Evolutionary conservation across 2,329 filamentous ascomycete genomes (phyloP).

Genomic region (Dactylonectria estremocensis): DNA sequence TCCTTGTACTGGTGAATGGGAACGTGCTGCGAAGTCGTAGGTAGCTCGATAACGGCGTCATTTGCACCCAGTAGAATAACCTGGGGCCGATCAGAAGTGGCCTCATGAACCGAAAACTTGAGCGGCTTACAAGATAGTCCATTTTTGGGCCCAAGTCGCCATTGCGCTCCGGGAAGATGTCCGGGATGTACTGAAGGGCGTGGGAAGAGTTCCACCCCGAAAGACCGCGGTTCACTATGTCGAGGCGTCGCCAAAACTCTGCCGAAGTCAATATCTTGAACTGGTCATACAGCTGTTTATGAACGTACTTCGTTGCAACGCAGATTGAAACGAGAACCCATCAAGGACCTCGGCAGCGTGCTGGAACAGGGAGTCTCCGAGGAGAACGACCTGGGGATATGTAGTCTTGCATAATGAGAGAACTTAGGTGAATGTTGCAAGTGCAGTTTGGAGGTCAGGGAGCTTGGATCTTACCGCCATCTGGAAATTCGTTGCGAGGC

Average conservation of each 20-base stretch:
- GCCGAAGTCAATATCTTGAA: constrained; percentile 12
- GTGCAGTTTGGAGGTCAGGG: not conserved
- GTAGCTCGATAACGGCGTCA: constrained; percentile 80
- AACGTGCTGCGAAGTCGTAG: constrained; percentile 80
- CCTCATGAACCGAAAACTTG: not conserved
- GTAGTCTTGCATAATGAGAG: constrained; percentile 56
- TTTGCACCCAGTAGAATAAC: constrained; percentile 91
- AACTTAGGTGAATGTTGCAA: not conserved
- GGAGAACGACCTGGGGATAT: constrained; percentile 84
- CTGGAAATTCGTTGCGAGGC: constrained; percentile 3
- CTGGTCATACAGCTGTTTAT: not conserved
- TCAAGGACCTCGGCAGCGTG: constrained; percentile 71
- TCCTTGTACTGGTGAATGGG: constrained; percentile 81
- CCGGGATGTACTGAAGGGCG: constrained; percentile 77
- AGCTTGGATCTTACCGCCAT: constrained; percentile 43
- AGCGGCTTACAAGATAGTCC: constrained; percentile 73
- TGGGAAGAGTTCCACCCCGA: constrained; percentile 89
- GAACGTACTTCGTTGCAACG: constrained; percentile 76
- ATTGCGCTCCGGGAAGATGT: constrained; percentile 79
- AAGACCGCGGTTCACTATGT: constrained; percentile 91
- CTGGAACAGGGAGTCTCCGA: constrained; percentile 93
- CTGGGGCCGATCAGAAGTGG: constrained; percentile 59
- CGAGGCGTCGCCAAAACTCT: constrained; percentile 84
- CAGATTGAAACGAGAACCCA: constrained; percentile 83
- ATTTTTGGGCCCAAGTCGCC: constrained; percentile 69